Base-by-base conservation (phyloP, 75 land plant genomes). In the Picea sitchensis region DNA sequence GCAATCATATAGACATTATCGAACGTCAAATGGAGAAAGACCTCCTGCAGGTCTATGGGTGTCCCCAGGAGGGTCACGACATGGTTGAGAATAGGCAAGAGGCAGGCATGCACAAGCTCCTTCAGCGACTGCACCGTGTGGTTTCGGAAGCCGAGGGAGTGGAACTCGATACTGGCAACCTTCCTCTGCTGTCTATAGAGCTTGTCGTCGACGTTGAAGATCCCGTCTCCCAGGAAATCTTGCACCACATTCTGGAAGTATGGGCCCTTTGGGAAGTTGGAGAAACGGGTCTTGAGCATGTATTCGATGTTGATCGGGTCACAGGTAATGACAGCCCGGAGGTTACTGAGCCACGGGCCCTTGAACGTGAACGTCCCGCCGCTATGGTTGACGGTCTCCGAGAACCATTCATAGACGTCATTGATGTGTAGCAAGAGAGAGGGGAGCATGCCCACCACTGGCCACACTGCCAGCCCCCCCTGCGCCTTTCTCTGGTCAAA, bases 1-100 rank as follows among this genome's bases (percentile, higher is more conserved):
- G 90, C 96, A 9, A 91, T 84, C 90, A 90, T 91, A 84, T 94
- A 95, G 2, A 95, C 92, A 59, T 90, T 93, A 74, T 95, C 96
- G 78, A 95, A 93, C 0, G 92, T 93, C 20, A 90, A 79, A 12
- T 96, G 67, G 17, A 94, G 80, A 0, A 96, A 82, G 0, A 96
- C 79, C 47, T 96, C 79, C 71, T 78, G 79, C 61, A 78, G 72
- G 11, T 91, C 93, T 63, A 91, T 89, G 20, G 93, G 90, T 3
- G 88, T 84, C 23, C 76, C 79, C 41, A 93, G 94, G 38, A 89
- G 83, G 0, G 30, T 61, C 20, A 14, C 60, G 9, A 77, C 32
- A 1, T 74, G 62, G 47, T 86, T 83, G 7, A 91, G 68, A 32
- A 87, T 86, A 1, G 91, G 88, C 4, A 91, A 58, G 14, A 93